Percentiles rank a stretch among this genome's conserved stretches.
These are phyloP conservation scores for Brassica napus DNA, from an alignment of 345 rosid genomes.

Conservation along the genomic window Da-Ae NC_063443.1:2214001-2214500, in stretches of 20 bases:
- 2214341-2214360: slow-evolving; percentile 46
- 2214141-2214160: slow-evolving; percentile 55
- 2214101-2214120: slow-evolving; percentile 97
- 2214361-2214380: slow-evolving; percentile 85
- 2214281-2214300: slow-evolving; percentile 92
- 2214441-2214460: slow-evolving; percentile 29
- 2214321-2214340: slow-evolving; percentile 38
- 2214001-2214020: slow-evolving; percentile 54
- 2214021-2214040: slow-evolving; percentile 58
- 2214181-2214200: not conserved
- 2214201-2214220: slow-evolving; percentile 6
- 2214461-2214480: slow-evolving; percentile 62
- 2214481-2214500: slow-evolving; percentile 59
- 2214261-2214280: slow-evolving; percentile 91
- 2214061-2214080: slow-evolving; percentile 97
- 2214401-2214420: not conserved
- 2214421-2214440: not conserved
- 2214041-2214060: slow-evolving; percentile 96
- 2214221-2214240: slow-evolving; percentile 19
- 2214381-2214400: slow-evolving; percentile 38
- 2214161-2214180: not conserved
- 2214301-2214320: slow-evolving; percentile 65
- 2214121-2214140: slow-evolving; percentile 86
- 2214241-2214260: slow-evolving; percentile 59
- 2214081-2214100: slow-evolving; percentile 95